These are phyloP conservation scores for Neoscytalidium dimidiatum DNA, from an alignment of 2,329 filamentous ascomycete genomes.

Conservation along the genomic window DNA sequence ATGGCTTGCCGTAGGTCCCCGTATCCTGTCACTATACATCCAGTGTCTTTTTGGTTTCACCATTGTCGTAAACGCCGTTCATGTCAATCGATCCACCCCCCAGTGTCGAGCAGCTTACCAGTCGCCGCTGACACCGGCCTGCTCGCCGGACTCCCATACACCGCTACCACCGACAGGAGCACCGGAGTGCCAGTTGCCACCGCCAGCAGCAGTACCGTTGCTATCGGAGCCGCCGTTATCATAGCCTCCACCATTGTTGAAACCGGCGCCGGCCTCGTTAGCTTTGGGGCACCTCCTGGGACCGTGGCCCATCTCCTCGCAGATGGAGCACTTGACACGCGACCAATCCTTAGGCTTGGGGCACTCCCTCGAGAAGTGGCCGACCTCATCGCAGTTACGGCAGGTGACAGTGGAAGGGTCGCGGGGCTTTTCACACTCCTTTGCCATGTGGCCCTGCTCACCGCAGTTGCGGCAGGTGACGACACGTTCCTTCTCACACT, in stretches of 20 bases:
- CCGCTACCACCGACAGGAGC: constrained; percentile 2
- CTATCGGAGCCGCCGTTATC: constrained; percentile 14
- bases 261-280: constrained; percentile 23
- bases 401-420: constrained; percentile 46
- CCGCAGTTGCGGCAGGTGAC: constrained; percentile 42
- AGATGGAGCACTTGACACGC: constrained; percentile 52
- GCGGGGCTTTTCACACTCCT: constrained; percentile 38
- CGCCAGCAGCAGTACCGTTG: background rate
- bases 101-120: background rate
- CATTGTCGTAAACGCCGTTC: too few species aligned
- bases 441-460: constrained; percentile 38
- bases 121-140: background rate
- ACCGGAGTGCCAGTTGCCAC: constrained; percentile 1
- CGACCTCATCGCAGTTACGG: constrained; percentile 65
- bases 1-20: background rate
- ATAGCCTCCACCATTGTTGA: constrained; percentile 6
- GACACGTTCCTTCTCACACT: constrained; percentile 39
- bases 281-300: constrained; percentile 33
- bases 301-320: constrained; percentile 25
- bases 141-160: background rate
- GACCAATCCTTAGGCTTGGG: constrained; percentile 57
- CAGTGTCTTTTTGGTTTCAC: background rate
- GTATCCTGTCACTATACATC: background rate
- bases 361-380: constrained; percentile 61
- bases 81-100: too few species aligned